Evolutionary conservation across 2,329 filamentous ascomycete species (phyloP), one percentile per base, ranked within the genome.

Genomic region (Rhytidhysteron rufulum): DNA sequence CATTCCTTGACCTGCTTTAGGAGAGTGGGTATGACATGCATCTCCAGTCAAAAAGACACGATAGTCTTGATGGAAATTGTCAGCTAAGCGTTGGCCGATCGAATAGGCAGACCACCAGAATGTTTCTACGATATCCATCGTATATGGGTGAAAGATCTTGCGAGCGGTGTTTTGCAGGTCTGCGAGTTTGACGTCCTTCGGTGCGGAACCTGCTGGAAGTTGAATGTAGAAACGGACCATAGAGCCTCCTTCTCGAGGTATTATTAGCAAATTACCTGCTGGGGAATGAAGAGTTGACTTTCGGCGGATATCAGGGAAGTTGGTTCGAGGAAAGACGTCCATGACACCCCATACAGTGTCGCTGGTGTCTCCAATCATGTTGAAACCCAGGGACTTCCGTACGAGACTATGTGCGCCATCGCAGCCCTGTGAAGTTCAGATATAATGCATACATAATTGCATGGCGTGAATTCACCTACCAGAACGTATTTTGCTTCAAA

Each of bases 71-170:
- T 79, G 77, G 66, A 88, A 89, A 34, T 78, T 74, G 49, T 79
- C 79, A 2, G 85, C 85, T 17, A 88, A 76, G 15, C 85, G 78
- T 66, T 86, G 83, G 9, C 82, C 80, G 42, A 86, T 82, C 50
- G 81, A 75, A 58, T 86, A 88, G 31, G 81, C 79, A 33, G 82
- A 83, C 67, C 86, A 88, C 82, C 84, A 88, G 15, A 63, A 83
- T 69, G 78, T 80, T 39, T 75, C 72, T 1, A 69, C 68, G 37
- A 80, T 71, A 0, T 79, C 73, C 45, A 82, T 67, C 0, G 52
- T 44, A 41, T 80, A 82, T 0, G 79, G 79, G 0, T 59, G 45
- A 37, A 84, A 75, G 30, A 83, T 77, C 0, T 60, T 63, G 25
- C 67, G 63, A 0, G 79, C 78, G 0, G 72, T 68, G 3, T 63